These are phyloP conservation scores for Amanita muscaria DNA, from an alignment of 768 basidiomycete genomes.

Conservation along the genomic window DNA sequence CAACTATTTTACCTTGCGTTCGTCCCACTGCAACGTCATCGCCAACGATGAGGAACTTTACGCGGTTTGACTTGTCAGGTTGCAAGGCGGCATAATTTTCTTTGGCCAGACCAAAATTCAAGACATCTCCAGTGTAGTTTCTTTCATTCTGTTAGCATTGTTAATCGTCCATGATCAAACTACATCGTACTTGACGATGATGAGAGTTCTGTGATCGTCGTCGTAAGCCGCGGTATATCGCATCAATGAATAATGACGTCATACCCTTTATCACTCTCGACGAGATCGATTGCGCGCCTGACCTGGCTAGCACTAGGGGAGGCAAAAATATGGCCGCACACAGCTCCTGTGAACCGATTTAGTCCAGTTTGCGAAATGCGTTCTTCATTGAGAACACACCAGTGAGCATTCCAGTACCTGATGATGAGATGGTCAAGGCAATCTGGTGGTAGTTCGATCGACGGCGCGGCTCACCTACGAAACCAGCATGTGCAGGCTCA, in stretches of 20 bases:
- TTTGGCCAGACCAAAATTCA: slow-evolving; percentile 86
- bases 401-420: slow-evolving; percentile 71
- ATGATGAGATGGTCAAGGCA: background rate
- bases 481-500: slow-evolving; percentile 85
- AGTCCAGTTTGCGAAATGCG: background rate
- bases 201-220: slow-evolving; percentile 49
- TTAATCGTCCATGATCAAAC: background rate
- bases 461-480: slow-evolving; percentile 54
- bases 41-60: slow-evolving; percentile 76
- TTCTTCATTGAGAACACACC: slow-evolving; percentile 29
- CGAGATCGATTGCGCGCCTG: slow-evolving; percentile 66
- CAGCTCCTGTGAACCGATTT: slow-evolving; percentile 37
- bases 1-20: slow-evolving; percentile 77
- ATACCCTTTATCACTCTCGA: slow-evolving; percentile 65
- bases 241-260: slow-evolving; percentile 10
- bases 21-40: slow-evolving; percentile 86
- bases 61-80: slow-evolving; percentile 54
- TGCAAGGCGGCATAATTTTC: slow-evolving; percentile 72
- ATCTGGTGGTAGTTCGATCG: background rate
- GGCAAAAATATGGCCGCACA: slow-evolving; percentile 86
- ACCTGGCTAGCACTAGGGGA: slow-evolving; percentile 86
- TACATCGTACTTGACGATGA: slow-evolving; percentile 65
- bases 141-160: slow-evolving; percentile 25
- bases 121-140: slow-evolving; percentile 85
- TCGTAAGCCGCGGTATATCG: background rate